Evolutionary conservation across 805 yeast species (phyloP).

Genomic region (Kazachstania taianensis): DNA sequence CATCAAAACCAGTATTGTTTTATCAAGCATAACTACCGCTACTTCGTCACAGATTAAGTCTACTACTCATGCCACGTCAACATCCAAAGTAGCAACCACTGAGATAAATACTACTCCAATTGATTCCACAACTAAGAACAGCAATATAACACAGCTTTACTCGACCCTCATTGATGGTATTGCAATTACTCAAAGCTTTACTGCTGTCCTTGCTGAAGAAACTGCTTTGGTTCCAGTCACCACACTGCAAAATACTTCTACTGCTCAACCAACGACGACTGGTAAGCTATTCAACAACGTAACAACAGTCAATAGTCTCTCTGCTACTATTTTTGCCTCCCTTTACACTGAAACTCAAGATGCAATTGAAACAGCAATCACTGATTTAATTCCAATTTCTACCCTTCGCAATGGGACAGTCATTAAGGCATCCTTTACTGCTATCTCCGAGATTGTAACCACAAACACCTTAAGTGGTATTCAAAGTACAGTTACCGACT

Average conservation of each 20-base stretch:
- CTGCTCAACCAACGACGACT: no score
- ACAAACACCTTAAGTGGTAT: background rate
- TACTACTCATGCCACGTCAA: background rate
- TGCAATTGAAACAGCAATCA: background rate
- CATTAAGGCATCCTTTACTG: background rate
- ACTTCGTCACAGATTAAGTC: no score
- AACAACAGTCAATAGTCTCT: background rate
- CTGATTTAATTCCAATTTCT: slow-evolving; percentile 3
- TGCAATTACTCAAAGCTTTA: no score
- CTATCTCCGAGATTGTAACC: background rate
- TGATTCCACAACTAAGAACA: no score
- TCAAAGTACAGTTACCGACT: background rate
- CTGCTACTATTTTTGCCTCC: background rate
- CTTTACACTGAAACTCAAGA: no score
- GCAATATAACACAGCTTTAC: no score
- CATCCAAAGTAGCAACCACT: background rate
- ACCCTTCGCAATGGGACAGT: slow-evolving; percentile 1
- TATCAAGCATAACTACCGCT: no score
- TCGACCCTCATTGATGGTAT: no score
- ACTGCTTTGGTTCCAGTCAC: background rate
- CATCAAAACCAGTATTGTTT: no score
- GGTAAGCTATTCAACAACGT: no score
- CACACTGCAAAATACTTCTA: background rate
- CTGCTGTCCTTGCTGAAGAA: no score
- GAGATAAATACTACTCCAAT: no score